Percentiles rank a stretch among this genome's conserved stretches.
Conservation (phyloP, 139 green algal species). For the Chlamydomonas eustigma region DNA sequence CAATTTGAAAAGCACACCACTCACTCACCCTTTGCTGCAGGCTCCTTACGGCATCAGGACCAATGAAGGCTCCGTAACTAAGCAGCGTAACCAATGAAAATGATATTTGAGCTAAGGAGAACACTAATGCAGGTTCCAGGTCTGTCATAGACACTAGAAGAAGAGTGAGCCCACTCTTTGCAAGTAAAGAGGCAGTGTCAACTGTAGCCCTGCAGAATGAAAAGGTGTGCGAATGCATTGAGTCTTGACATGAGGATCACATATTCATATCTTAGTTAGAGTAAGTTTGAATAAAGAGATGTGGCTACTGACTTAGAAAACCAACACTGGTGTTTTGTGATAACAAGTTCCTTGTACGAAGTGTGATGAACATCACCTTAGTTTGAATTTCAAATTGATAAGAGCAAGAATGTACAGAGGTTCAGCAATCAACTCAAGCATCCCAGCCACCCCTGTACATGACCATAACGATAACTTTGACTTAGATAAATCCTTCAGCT, state of each 20-base stretch:
- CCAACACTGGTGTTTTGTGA: too few relatives aligned
- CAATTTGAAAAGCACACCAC: neutral
- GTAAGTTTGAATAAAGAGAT: too few relatives aligned
- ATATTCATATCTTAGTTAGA: too few relatives aligned
- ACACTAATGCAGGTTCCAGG: constrained; percentile 39
- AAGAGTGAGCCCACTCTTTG: constrained; percentile 48
- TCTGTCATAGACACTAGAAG: constrained; percentile 37
- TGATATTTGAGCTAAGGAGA: constrained; percentile 58
- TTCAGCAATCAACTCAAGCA: constrained; percentile 67
- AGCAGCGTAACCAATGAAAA: constrained; percentile 41
- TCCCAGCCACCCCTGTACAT: constrained; percentile 47
- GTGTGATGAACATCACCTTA: constrained; percentile 5
- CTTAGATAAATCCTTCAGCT: too few relatives aligned
- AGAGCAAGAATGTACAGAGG: constrained; percentile 74
- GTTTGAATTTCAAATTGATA: constrained; percentile 51
- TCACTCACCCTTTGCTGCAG: neutral
- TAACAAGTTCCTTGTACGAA: too few relatives aligned
- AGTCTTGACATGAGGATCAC: too few relatives aligned
- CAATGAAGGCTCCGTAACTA: constrained; percentile 36
- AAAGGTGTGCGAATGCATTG: too few relatives aligned
- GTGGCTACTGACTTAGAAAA: too few relatives aligned
- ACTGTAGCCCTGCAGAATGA: constrained; percentile 26
- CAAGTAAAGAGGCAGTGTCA: constrained; percentile 54
- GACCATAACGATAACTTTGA: neutral
- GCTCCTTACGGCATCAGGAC: neutral